Base-by-base conservation (phyloP, 2,329 filamentous ascomycete species). In the Fusarium sp. region DNA sequence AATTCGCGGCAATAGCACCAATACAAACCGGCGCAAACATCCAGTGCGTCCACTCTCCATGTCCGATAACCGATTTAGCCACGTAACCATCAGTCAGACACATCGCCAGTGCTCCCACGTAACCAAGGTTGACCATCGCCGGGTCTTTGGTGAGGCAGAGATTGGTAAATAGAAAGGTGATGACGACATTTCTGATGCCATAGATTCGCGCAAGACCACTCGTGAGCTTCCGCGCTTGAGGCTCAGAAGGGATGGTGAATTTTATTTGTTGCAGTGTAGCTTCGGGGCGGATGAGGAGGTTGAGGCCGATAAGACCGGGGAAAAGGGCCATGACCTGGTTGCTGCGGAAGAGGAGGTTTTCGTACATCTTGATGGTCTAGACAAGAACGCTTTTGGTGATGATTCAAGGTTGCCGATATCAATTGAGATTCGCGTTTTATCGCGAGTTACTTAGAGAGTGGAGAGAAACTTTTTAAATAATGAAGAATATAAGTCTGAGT, bases 11-110 rank as follows among this genome's bases (percentile, higher is more conserved):
- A 45, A 29, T 11, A 30, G 3, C 7, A 29, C 29, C 60, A 16
- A 65, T 2, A n/a, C 29, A 45, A 20, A 65, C 13, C 3, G 61
- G 61, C 6, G 46, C 51, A 51, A 65, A 65, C 0, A 27, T 22
- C 61, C 61, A 65, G 13, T 65, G 60, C 20, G 40, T 32, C 61
- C 61, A 65, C 11, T 65, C 44, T 7, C 61, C 61, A 25, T 65
- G 25, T 1, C 61, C 61, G 4, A 65, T 56, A 0, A 65, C 60
- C 9, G 53, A 37, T 16, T 24, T 64, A 0, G 51, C 61, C 1
- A 65, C 61, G 13, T 65, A 20, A 2, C 61, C 61, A 41, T 65
- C 61, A n/a, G 60, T 51, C 2, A 58, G 12, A 3, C 44, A 48
- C 61, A 65, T 65, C 1, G 37, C 51, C 6, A 58, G 14, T 2